Evolutionary conservation across 169 alveolate species (phyloP).

Genomic region (Neospora caninum): DNA sequence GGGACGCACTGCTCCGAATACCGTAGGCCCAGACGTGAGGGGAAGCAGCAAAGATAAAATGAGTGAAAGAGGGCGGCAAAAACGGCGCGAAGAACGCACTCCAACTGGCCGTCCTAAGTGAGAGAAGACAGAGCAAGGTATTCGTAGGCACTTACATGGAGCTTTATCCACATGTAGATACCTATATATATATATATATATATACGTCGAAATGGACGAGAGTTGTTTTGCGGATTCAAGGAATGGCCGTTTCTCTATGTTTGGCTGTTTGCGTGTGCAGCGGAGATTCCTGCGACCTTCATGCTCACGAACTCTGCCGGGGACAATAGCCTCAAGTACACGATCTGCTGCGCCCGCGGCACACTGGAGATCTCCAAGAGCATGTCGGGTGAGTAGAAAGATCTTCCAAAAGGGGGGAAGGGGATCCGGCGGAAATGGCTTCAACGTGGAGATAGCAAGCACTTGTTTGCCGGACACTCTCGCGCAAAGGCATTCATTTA

Average conservation of each 20-base stretch:
- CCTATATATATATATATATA: not conserved
- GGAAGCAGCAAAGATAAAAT: not conserved
- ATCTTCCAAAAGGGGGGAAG: too few species aligned
- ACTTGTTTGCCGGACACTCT: too few species aligned
- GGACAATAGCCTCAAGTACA: conserved; percentile 53
- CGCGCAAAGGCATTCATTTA: too few species aligned
- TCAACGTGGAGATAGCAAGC: too few species aligned
- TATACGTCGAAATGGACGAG: not conserved
- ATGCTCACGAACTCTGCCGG: conserved; percentile 50
- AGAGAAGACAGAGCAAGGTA: not conserved
- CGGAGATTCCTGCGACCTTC: conserved; percentile 48
- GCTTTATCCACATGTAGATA: not conserved
- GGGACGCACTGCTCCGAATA: not conserved
- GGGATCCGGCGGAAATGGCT: too few species aligned
- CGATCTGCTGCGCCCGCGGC: conserved; percentile 48
- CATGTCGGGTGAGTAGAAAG: conserved; percentile 44
- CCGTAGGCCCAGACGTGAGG: not conserved
- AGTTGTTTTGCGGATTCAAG: too few species aligned
- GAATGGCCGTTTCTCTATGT: not conserved
- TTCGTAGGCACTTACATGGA: not conserved
- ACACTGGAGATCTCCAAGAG: conserved; percentile 47
- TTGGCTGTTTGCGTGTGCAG: not conserved
- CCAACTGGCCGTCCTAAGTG: not conserved
- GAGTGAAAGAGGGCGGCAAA: not conserved
- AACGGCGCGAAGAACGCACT: not conserved